These are phyloP conservation scores for Chamaenerion angustifolium DNA, from an alignment of 345 rosid genomes.

Conservation along the genomic window DNA sequence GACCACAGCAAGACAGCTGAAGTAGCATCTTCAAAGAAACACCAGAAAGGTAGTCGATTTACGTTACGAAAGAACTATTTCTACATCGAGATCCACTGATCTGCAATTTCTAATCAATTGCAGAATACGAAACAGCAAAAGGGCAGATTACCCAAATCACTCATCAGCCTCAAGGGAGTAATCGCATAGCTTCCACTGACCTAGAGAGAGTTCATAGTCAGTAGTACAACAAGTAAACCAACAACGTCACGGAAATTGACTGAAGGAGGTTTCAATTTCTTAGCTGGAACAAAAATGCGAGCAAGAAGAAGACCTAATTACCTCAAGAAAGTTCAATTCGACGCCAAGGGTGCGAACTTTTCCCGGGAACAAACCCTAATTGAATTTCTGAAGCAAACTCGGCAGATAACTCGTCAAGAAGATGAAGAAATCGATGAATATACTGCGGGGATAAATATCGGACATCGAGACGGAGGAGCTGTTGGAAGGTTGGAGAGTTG, in stretches of 20 bases:
- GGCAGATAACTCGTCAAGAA: too few species aligned
- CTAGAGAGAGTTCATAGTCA: not conserved
- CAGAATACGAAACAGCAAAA: too few species aligned
- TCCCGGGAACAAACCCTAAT: not conserved
- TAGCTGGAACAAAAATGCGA: not conserved
- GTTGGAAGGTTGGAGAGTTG: not conserved
- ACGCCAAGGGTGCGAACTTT: not conserved
- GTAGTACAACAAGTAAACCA: not conserved
- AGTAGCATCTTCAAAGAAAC: too few species aligned
- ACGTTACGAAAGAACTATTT: too few species aligned
- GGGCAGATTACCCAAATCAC: too few species aligned
- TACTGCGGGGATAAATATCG: not conserved
- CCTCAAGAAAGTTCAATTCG: not conserved
- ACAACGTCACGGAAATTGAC: too few species aligned
- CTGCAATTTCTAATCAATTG: too few species aligned
- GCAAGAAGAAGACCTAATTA: constrained; percentile 2
- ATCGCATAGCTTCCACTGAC: not conserved
- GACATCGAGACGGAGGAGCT: not conserved
- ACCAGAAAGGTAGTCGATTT: too few species aligned
- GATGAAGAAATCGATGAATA: not conserved
- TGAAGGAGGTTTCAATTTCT: not conserved
- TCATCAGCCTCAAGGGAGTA: too few species aligned
- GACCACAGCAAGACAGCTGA: too few species aligned
- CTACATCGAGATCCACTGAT: too few species aligned
- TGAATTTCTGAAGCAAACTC: constrained; percentile 1